Base-by-base conservation (phyloP, 2,329 filamentous ascomycete genomes). In the Xylariaceae sp. region DNA sequence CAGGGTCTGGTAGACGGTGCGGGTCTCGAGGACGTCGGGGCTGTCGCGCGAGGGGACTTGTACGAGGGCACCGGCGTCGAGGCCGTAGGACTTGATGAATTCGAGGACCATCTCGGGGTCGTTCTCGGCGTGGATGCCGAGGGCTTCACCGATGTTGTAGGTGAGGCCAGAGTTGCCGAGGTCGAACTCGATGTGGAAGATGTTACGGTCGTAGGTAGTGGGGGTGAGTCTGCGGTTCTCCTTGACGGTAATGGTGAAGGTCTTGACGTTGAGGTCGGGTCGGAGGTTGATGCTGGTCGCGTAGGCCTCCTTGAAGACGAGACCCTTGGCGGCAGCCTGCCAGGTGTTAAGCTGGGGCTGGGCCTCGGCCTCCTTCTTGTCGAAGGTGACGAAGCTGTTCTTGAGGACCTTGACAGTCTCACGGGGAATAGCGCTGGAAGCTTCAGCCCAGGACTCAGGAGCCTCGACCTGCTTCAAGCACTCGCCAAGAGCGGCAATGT, bases 121-220 rank as follows among this genome's bases (percentile, higher is more conserved):
- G 75, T 99, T 99, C 76, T 97, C 90, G 5, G 92, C 90, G 74
- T 99, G 94, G 64, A 99, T 92, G 66, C 94, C 94, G 15, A 99
- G 87, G 51, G 94, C 94, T 78, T 99, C 94, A 59, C 94, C 94
- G 70, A 99, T 97, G 73, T 96, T 90, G 78, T 99, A 99, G 48
- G 85, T 96, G 65, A 99, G 85, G 45, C 92, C 93, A 39, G 93
- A 96, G 70, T 88, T 77, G 62, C 93, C 93, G 23, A 99, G 85
- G 72, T 97, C 94, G 70, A 99, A 99, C 77, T 99, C 94, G 64
- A 99, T 97, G 78, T 99, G 94, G 88, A 99, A 99, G 76, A 99
- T 97, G 82, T 99, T 97, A 68, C 94, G 91, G 75, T 97, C 92
- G 73, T 99, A 99, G 37, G 87, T 88, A 23, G 76, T 70, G 2